Base-by-base conservation (phyloP, 2,329 filamentous ascomycete genomes). In the Penicillium decumbens region DNA sequence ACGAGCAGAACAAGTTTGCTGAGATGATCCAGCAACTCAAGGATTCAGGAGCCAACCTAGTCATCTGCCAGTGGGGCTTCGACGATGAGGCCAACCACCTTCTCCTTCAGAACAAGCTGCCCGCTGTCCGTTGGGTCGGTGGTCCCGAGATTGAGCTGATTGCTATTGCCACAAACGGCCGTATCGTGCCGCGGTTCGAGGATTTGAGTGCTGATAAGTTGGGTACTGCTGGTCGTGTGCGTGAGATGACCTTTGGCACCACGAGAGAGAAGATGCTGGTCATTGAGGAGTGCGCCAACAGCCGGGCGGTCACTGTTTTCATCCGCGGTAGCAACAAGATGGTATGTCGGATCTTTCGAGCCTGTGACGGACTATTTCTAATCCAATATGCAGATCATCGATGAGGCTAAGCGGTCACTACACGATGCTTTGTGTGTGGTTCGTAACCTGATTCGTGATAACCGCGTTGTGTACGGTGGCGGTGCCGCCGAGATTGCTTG, bases 11-110 rank as follows among this genome's bases (percentile, higher is more conserved):
- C 69, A 98, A 97, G 76, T 98, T 98, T 69, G 82, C 89, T 51
- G 92, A 97, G 77, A 98, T 98, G 93, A 96, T 98, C 64, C 80
- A 95, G 69, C 88, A 96, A 74, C 93, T 98, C 78, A 98, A 98
- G 77, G 88, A 88, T 65, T 95, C 92, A 0, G 93, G 93, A 54
- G 93, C 93, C 58, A 98, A 98, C 76, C 80, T 98, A 53, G 93
- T 91, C 57, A 95, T 98, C 67, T 98, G 93, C 75, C 95, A 98
- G 72, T 98, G 95, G 93, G 93, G 93, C 60, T 98, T 98, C 68
- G 93, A 98, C 69, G 93, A 98, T 67, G 93, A 98, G 76, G 93
- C 93, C 56, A 98, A 98, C 77, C 93, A 98, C 73, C 77, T 98
- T 52, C 81, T 98, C 30, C 84, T 98, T 54, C 95, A 96, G 76